Evolutionary conservation across 257 asterid genomes (phyloP), one percentile per base, ranked within the genome.

Genomic region (Solanum infundibuliforme): DNA sequence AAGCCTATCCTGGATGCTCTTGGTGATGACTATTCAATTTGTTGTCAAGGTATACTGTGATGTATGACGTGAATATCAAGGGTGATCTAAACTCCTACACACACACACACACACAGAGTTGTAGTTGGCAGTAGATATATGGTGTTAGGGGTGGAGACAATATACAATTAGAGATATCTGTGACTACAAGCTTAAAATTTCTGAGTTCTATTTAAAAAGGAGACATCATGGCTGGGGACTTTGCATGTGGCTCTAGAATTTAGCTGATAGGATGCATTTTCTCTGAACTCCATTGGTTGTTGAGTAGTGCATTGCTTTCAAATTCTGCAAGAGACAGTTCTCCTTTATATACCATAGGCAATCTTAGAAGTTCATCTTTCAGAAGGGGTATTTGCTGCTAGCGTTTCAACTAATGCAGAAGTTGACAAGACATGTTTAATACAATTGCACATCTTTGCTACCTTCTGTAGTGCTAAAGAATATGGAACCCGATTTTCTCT

Each of bases 1-100:
- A 88, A 89, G 89, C 90, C 95, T 85, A 83, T 95, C 87, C 94
- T 95, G 21, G 96, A 97, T 91, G 98, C 99, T 92, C 99, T 95
- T 91, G 99, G 98, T 32, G 96, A 93, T 21, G 98, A 93, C 89
- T 95, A 95, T 86, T 93, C 99, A n/a, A 86, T 89, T 90, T 92
- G 95, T 83, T 97, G 99, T 89, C 88, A 97, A 93, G 99, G 99
- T 97, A 82, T 18, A 48, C 69, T 82, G 48, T 82, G 69, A 48
- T 48, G 29, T 82, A 31, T 82, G 43, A 48, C 25, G 4, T 39
- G 60, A 39, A 76, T 39, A n/a, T 76, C 60, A 76, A 76, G 35
- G 60, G 7, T 76, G n/a, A 38, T 76, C 35, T 38, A 4, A 76
- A 39, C 60, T 76, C 83, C 60, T 76, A 23, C 34, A 23, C 83